Conservation (phyloP, 805 yeast species). For the Candida maris region DNA sequence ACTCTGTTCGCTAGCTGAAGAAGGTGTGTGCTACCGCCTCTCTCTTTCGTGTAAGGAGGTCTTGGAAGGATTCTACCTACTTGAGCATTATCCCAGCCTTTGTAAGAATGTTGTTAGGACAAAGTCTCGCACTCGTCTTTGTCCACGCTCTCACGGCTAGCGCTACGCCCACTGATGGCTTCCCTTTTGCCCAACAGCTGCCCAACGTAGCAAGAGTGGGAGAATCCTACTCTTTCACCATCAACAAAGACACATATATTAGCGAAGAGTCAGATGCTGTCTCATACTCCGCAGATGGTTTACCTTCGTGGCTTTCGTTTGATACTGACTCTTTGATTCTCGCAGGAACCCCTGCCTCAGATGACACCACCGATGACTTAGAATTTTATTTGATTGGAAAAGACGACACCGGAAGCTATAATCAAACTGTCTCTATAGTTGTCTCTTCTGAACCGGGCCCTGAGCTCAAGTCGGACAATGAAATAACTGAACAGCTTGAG, state of each 20-base stretch:
- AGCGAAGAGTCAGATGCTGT: conserved; percentile 43
- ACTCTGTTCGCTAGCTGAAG: no score
- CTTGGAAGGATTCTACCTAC: no score
- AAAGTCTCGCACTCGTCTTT: neutral
- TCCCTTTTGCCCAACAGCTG: conserved; percentile 77
- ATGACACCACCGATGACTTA: conserved; percentile 43
- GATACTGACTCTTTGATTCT: conserved; percentile 59
- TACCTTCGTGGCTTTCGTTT: conserved; percentile 80
- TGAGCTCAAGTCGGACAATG: conserved; percentile 36
- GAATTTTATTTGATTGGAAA: conserved; percentile 58
- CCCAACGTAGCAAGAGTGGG: conserved; percentile 84
- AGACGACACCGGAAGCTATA: conserved; percentile 53
- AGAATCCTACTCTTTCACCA: conserved; percentile 55
- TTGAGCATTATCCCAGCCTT: no score
- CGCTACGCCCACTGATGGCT: conserved; percentile 57
- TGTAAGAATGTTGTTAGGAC: neutral
- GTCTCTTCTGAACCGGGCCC: conserved; percentile 60
- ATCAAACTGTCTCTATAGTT: conserved; percentile 52
- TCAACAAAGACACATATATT: conserved; percentile 67
- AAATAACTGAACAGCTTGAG: conserved; percentile 51
- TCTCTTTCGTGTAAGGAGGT: no score
- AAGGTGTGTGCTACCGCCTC: no score
- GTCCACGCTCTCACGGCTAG: conserved; percentile 1
- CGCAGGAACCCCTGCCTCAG: conserved; percentile 59
- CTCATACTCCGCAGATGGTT: conserved; percentile 49